A percentile compares a stretch with the other conserved stretches of the same genome.
Conservation (phyloP, 2,329 filamentous ascomycete species). For the Pseudogymnoascus sp. region DNA sequence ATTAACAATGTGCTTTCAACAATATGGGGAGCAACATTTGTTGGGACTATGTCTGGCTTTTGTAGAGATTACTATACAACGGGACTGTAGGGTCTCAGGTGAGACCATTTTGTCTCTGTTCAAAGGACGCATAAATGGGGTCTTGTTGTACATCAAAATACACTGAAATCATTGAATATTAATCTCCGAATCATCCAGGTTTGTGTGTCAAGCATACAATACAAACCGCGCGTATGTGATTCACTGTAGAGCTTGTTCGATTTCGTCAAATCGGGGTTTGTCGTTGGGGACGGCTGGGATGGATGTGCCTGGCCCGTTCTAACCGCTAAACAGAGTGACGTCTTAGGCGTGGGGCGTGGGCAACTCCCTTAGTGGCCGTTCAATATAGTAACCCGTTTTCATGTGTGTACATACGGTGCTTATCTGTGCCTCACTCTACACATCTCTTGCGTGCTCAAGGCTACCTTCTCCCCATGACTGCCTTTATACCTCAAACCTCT, state of each 20-base stretch:
- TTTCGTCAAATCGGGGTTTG: not conserved
- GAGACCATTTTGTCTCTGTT: not conserved
- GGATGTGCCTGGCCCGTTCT: slow-evolving; percentile 3
- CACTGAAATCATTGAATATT: not conserved
- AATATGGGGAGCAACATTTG: not conserved
- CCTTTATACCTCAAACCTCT: not conserved
- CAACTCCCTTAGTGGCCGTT: not conserved
- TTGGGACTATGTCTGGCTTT: not conserved
- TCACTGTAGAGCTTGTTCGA: not conserved
- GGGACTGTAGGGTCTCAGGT: not conserved
- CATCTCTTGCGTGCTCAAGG: not conserved
- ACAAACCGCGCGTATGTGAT: not conserved
- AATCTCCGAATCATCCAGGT: not conserved
- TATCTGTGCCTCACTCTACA: not conserved
- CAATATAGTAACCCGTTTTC: slow-evolving; percentile 2
- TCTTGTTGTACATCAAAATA: not conserved
- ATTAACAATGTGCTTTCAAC: not conserved
- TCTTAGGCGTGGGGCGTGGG: not conserved
- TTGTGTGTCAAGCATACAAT: not conserved
- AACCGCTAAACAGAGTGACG: not conserved
- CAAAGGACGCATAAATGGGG: not conserved
- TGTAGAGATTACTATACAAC: not conserved
- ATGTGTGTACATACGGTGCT: not conserved
- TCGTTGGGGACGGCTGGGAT: not conserved
- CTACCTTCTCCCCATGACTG: not conserved